phyloP scores from a whole-genome alignment of 768 basidiomycete genomes.

The Lactifluus hygrophoroides region DNA sequence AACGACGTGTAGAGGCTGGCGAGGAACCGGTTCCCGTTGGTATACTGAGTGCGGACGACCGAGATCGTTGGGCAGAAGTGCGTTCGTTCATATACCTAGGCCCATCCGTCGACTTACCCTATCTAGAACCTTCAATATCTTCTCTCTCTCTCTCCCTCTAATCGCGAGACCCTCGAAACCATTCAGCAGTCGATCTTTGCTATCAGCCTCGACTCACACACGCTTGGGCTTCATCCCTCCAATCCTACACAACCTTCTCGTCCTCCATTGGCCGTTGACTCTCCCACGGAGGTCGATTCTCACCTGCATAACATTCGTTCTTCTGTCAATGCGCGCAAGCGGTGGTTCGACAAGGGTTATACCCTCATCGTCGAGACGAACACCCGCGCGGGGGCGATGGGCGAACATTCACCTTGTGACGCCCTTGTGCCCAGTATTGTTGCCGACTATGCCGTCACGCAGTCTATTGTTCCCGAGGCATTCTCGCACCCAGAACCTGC shows the following conservation, averaged over 20 bases:
- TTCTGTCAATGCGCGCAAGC: slow-evolving; percentile 57
- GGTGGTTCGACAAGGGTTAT: slow-evolving; percentile 87
- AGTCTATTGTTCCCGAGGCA: slow-evolving; percentile 47
- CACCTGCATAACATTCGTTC: slow-evolving; percentile 71
- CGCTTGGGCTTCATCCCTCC: slow-evolving; percentile 31
- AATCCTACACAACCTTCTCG: not conserved
- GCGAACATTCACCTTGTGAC: slow-evolving; percentile 88
- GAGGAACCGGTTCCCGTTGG: slow-evolving; percentile 58
- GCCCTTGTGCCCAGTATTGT: slow-evolving; percentile 85
- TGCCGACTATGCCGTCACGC: slow-evolving; percentile 70
- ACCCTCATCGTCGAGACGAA: slow-evolving; percentile 79
- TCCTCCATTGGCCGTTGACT: slow-evolving; percentile 15
- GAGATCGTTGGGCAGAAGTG: slow-evolving; percentile 78
- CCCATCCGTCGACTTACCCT: not conserved
- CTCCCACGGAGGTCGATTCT: slow-evolving; percentile 43
- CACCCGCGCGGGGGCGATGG: slow-evolving; percentile 75
- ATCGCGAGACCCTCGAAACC: slow-evolving; percentile 47
- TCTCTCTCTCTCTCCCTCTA: slow-evolving; percentile 54
- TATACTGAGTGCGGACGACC: slow-evolving; percentile 66
- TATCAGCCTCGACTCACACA: slow-evolving; percentile 71
- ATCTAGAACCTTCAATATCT: slow-evolving; percentile 64
- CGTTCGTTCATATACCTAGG: slow-evolving; percentile 18
- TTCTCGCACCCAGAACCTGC: slow-evolving; percentile 27
- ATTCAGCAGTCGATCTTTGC: slow-evolving; percentile 73
- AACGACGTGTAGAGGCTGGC: slow-evolving; percentile 38